Base-by-base conservation (phyloP, 108 stramenopile species). In the Fistulifera solaris region DNA sequence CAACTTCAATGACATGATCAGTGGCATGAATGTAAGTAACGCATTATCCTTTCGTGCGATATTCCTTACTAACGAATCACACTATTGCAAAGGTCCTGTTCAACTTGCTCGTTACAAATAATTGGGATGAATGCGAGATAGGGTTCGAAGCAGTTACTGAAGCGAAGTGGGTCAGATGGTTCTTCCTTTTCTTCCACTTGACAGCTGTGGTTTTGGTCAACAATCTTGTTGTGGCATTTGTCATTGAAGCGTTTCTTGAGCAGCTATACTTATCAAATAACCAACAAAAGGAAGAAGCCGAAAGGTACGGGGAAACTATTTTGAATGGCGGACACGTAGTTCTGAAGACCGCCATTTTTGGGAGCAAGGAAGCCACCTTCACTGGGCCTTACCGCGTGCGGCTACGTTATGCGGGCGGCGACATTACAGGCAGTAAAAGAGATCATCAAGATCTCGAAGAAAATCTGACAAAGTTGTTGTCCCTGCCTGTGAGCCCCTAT, bases 1-100 rank as follows among this genome's bases (percentile, higher is more conserved):
- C 60, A 86, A 87, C 48, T 93, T 88, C 70, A 93, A 93, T 50
- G 90, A 93, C 54, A 67, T 84, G 76, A 48, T 80, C 19, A 63
- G 67, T 38, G 80, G 73, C 0, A 66, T 85, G 66, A 85, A 87
- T 56, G 85, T 87, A 35, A 35, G 31, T 35, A 35, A 6, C 8
- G 31, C 31, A 35, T 35, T 8, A 8, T 3, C 31, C 31, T 35
- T 35, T 35, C 8, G 6, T 35, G 31, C n/a, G n/a, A n/a, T n/a
- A n/a, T n/a, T n/a, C n/a, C n/a, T n/a, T n/a, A n/a, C n/a, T n/a
- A n/a, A n/a, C n/a, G n/a, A n/a, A n/a, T n/a, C n/a, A n/a, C n/a
- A n/a, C n/a, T n/a, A n/a, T n/a, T n/a, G n/a, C 31, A 35, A 35
- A 35, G 31, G 31, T 35, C 15, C 57, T 85, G 8, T 88, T 93